Evolutionary conservation across 176 grass and related monocot genomes (phyloP).

Genomic region (Bolboschoenus planiculmis): DNA sequence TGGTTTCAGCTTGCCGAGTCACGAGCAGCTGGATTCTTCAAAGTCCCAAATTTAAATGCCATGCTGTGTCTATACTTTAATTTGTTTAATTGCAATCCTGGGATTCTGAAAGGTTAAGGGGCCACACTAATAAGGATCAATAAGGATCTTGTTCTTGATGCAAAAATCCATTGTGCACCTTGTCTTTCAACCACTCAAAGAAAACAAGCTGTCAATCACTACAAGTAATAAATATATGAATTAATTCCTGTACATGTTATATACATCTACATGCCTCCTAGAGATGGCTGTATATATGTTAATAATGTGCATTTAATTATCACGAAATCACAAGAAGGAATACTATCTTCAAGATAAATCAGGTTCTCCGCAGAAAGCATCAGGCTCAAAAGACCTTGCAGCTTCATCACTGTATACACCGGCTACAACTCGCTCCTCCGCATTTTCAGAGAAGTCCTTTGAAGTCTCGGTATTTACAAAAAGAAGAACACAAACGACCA

Average conservation of each 20-base stretch:
- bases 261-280: slow-evolving; percentile 1
- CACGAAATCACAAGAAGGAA: not conserved
- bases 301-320: not conserved
- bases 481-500: slow-evolving; percentile 62
- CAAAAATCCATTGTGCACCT: not conserved
- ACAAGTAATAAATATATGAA: not conserved
- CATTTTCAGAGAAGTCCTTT: slow-evolving; percentile 31
- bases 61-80: not conserved
- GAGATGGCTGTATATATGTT: not conserved
- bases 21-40: not conserved
- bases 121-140: not conserved
- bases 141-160: not conserved
- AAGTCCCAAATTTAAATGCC: not conserved
- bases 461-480: slow-evolving; percentile 55
- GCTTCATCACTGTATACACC: slow-evolving; percentile 57
- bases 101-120: not conserved
- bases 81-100: not conserved
- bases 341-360: slow-evolving; percentile 36
- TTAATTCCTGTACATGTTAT: slow-evolving; percentile 6
- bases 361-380: slow-evolving; percentile 80
- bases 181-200: not conserved
- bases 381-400: slow-evolving; percentile 83
- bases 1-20: not conserved
- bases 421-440: slow-evolving; percentile 34
- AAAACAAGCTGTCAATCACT: not conserved